These are phyloP conservation scores for Fusarium lateritium DNA, from an alignment of 2,329 filamentous ascomycete species.

Conservation along the genomic window DNA sequence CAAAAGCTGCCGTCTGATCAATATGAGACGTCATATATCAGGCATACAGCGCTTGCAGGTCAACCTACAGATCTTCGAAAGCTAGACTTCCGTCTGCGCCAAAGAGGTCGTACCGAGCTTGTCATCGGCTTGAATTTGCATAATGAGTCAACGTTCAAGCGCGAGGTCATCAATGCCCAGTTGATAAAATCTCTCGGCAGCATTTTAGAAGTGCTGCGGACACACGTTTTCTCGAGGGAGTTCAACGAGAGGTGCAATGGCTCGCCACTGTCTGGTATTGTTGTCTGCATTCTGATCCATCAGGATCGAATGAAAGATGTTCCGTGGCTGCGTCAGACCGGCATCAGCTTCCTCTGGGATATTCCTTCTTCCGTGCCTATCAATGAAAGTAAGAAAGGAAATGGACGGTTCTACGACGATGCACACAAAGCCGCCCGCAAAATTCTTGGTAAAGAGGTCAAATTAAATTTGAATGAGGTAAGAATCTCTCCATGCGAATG, in stretches of 20 bases:
- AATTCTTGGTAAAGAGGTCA: not conserved
- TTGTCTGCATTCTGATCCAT: not conserved
- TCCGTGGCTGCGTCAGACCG: not conserved
- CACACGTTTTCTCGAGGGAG: not conserved
- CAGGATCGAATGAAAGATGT: not conserved
- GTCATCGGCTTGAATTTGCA: not conserved
- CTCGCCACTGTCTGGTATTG: not conserved
- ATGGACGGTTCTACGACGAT: constrained; percentile 2
- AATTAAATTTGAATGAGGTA: not conserved
- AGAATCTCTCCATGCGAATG: too few relatives aligned
- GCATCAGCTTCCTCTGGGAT: constrained; percentile 4
- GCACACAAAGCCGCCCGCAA: constrained; percentile 1
- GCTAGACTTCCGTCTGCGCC: not conserved
- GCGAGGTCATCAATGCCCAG: not conserved
- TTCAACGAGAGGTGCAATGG: not conserved
- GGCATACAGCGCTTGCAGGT: not conserved
- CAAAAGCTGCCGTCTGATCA: constrained; percentile 1
- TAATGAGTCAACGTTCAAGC: not conserved
- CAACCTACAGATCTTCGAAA: not conserved
- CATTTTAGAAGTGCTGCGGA: not conserved
- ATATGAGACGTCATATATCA: not conserved
- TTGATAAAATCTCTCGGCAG: constrained; percentile 1
- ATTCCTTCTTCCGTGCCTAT: not conserved
- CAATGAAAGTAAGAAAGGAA: not conserved
- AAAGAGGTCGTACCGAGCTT: not conserved